phyloP scores from a whole-genome alignment of 495 filamentous ascomycete genomes.

The Sporormia fimetaria region DNA sequence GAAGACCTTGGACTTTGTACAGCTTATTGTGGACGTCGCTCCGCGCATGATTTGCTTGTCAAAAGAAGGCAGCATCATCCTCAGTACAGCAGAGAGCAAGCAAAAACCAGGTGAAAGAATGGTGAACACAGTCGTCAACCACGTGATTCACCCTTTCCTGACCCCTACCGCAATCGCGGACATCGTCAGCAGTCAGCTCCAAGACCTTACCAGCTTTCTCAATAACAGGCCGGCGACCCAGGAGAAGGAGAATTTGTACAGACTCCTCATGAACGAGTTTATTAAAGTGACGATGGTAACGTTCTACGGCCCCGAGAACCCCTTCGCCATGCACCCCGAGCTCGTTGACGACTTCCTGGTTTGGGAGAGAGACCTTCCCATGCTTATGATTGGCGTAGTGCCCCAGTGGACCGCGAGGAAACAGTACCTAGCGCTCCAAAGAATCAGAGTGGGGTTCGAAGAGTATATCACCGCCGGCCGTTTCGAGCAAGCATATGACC shows the following conservation, averaged over 20 bases:
- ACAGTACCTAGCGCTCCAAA: constrained; percentile 23
- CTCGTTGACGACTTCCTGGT: constrained; percentile 27
- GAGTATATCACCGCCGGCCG: constrained; percentile 21
- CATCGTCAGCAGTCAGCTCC: constrained; percentile 28
- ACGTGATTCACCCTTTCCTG: constrained; percentile 21
- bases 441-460: constrained; percentile 20
- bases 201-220: constrained; percentile 20
- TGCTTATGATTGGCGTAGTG: constrained; percentile 17
- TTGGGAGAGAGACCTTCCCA: constrained; percentile 21
- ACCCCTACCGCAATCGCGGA: constrained; percentile 26
- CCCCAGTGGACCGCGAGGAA: constrained; percentile 21
- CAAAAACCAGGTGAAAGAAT: constrained; percentile 17
- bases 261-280: constrained; percentile 6
- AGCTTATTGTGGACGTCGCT: constrained; percentile 18
- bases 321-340: constrained; percentile 22
- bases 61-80: constrained; percentile 13
- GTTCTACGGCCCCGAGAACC: constrained; percentile 29
- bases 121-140: constrained; percentile 18
- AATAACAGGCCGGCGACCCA: constrained; percentile 6
- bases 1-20: constrained; percentile 36
- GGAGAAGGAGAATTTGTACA: constrained; percentile 13
- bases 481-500: constrained; percentile 14
- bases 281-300: constrained; percentile 7
- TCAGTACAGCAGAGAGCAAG: constrained; percentile 8
- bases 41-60: constrained; percentile 21